Evolutionary conservation across 2,329 filamentous ascomycete species (phyloP).

Genomic region (Colletotrichum sp.): DNA sequence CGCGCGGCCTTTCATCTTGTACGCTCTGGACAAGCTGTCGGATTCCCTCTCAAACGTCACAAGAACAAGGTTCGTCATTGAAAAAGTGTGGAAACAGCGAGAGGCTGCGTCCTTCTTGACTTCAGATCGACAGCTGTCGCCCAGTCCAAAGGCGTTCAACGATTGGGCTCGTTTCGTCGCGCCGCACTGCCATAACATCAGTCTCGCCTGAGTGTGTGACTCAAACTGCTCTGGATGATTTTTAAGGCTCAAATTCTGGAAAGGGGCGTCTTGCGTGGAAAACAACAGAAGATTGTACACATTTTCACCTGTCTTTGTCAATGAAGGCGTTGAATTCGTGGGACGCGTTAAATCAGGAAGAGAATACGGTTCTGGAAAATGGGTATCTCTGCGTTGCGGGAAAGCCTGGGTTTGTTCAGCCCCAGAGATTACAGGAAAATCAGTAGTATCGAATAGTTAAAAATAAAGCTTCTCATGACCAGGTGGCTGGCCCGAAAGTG

Average conservation of each 20-base stretch:
- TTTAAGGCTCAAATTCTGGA: neutral
- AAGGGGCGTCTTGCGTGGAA: neutral
- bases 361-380: neutral
- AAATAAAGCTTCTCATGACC: neutral
- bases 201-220: constrained; percentile 32
- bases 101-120: constrained; percentile 26
- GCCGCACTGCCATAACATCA: constrained; percentile 44
- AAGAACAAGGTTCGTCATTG: constrained; percentile 44
- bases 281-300: neutral
- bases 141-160: constrained; percentile 28
- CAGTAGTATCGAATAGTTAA: neutral
- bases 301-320: neutral
- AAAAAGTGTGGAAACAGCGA: constrained; percentile 45
- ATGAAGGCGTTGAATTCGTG: neutral
- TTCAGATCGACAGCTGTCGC: constrained; percentile 11
- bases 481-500: constrained; percentile 6
- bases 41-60: constrained; percentile 43
- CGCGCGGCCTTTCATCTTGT: constrained; percentile 40
- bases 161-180: constrained; percentile 47
- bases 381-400: neutral
- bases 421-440: neutral
- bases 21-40: constrained; percentile 38
- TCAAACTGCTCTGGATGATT: neutral
- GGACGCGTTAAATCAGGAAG: neutral
- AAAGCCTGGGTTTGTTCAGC: neutral